Base-by-base conservation (phyloP, 2,329 filamentous ascomycete genomes). In the Penicillium sp. region DNA sequence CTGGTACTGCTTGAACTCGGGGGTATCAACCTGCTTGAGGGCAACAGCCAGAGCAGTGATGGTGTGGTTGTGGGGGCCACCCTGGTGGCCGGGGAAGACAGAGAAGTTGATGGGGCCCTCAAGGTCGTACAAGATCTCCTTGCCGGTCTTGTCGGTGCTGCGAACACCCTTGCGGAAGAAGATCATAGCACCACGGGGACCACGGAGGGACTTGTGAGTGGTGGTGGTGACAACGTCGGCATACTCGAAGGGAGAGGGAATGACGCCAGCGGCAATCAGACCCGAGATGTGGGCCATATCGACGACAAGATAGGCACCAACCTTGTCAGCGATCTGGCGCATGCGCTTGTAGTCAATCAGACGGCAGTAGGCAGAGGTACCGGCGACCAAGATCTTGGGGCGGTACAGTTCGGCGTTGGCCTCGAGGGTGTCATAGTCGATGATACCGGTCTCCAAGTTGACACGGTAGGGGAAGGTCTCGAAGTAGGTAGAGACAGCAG, bases 201-300 rank as follows among this genome's bases (percentile, higher is more conserved):
- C 95, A 75, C 95, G 91, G 65, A 99, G 86, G 62, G 92, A 96
- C 84, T 99, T 99, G 85, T 99, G 95, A 64, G 92, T 97, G 40
- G 95, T 99, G 25, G 95, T 99, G 52, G 95, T 99, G 67, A 99
- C 95, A 61, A 99, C 89, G 76, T 99, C 95, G 67, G 93, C 91
- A 78, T 90, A 89, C 67, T 86, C 85, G 79, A 98, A 99, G 54
- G 95, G 95, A 62, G 91, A 90, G 46, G 93, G 92, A 67, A 97
- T 87, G 58, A 97, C 93, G 73, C 93, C 93, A 69, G 92, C 94
- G 46, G 95, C 93, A 55, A 99, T 88, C 65, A 99, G 83, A 67
- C 95, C 95, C 10, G 94, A 98, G 69, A 99, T 96, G 75, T 99
- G 95, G 56, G 95, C 95, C 88, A 99, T 97, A 75, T 99, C 95